Conservation (phyloP, 1,284 basidiomycete genomes). For the Cryptococcus hybrid region DNA sequence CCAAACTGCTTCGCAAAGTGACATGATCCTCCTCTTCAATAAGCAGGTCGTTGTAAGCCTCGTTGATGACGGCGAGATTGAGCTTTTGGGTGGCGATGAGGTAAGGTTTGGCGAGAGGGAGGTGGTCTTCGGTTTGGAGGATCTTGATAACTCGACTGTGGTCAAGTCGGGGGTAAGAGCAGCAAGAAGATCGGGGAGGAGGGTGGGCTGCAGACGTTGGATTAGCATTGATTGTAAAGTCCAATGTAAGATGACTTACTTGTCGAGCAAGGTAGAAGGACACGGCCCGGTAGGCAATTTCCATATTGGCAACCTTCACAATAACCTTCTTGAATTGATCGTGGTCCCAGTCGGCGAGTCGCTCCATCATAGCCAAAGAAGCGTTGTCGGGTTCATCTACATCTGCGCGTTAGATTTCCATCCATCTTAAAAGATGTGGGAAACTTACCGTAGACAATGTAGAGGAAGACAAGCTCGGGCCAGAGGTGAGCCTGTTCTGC, state of each 20-base stretch:
- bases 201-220: constrained; percentile 81
- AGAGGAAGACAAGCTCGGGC: constrained; percentile 98
- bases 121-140: constrained; percentile 78
- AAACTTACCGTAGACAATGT: constrained; percentile 94
- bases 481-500: constrained; percentile 96
- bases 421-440: background rate
- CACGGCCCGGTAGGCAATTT: constrained; percentile 68
- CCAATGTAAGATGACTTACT: constrained; percentile 9
- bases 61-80: constrained; percentile 95
- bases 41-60: constrained; percentile 92
- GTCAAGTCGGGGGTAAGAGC: constrained; percentile 89
- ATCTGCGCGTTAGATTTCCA: constrained; percentile 10
- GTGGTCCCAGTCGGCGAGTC: constrained; percentile 96
- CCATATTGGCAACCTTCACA: constrained; percentile 93
- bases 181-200: constrained; percentile 89
- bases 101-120: constrained; percentile 93
- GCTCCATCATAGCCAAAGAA: constrained; percentile 85
- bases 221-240: constrained; percentile 44
- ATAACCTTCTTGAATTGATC: constrained; percentile 98
- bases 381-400: constrained; percentile 48
- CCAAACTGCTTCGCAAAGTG: constrained; percentile 91
- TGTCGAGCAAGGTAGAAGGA: constrained; percentile 40
- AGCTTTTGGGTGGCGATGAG: constrained; percentile 97
- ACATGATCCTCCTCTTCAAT: constrained; percentile 99
- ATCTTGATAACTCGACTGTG: constrained; percentile 92